A percentile compares a stretch with the other conserved stretches of the same genome.
Conservation (phyloP, 2,329 filamentous ascomycete species). For the Daldinia sp. region DNA sequence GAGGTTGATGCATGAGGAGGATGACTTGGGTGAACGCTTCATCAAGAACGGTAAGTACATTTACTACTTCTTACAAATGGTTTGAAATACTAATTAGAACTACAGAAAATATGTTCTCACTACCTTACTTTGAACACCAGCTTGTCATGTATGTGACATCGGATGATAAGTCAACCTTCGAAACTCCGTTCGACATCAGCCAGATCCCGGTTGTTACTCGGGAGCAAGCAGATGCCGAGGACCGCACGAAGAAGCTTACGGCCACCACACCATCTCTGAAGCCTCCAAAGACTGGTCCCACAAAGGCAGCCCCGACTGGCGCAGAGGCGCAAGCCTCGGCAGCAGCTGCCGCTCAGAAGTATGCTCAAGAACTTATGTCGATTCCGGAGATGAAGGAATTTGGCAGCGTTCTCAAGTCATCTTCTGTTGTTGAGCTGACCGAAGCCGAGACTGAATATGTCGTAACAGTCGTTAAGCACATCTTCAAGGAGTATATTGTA, state of each 20-base stretch:
- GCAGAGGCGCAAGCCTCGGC: slow-evolving; percentile 82
- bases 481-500: slow-evolving; percentile 97
- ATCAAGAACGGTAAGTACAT: slow-evolving; percentile 84
- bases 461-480: slow-evolving; percentile 91
- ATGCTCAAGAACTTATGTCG: slow-evolving; percentile 85
- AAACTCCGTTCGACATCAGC: slow-evolving; percentile 87
- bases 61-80: not conserved
- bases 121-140: slow-evolving; percentile 95
- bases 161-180: slow-evolving; percentile 87
- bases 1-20: slow-evolving; percentile 90
- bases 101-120: slow-evolving; percentile 91
- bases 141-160: slow-evolving; percentile 98
- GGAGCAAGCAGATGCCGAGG: slow-evolving; percentile 95
- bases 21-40: slow-evolving; percentile 86
- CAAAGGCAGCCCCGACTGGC: slow-evolving; percentile 76
- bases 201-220: slow-evolving; percentile 93
- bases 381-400: slow-evolving; percentile 94
- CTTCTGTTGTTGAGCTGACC: slow-evolving; percentile 85
- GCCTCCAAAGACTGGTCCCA: slow-evolving; percentile 83
- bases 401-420: slow-evolving; percentile 92
- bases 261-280: slow-evolving; percentile 93
- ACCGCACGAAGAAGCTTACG: slow-evolving; percentile 96
- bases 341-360: slow-evolving; percentile 85
- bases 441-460: slow-evolving; percentile 98
- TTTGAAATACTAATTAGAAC: slow-evolving; percentile 47